A percentile compares a stretch with the other conserved stretches of the same genome.
Conservation (phyloP, 129 eudicot genomes). For the Flaveria brownii region DNA sequence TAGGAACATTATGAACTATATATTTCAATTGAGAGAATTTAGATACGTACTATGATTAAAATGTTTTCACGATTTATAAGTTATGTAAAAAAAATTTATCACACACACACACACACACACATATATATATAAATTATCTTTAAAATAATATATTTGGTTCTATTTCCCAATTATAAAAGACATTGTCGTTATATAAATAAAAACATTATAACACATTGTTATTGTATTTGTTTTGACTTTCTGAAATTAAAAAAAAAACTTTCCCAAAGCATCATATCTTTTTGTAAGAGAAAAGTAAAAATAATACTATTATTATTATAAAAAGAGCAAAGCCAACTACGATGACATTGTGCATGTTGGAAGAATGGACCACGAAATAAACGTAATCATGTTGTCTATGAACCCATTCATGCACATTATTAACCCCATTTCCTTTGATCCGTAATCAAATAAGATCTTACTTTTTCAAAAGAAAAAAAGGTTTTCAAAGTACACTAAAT, state of each 20-base stretch:
- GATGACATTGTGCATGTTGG: constrained; percentile 31
- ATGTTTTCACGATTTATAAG: too few relatives aligned
- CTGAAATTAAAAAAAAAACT: not conserved
- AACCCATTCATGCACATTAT: constrained; percentile 42
- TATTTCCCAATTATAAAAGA: not conserved
- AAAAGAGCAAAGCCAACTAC: constrained; percentile 12
- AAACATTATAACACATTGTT: not conserved
- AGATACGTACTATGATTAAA: too few relatives aligned
- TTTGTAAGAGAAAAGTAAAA: not conserved
- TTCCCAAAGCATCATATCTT: not conserved
- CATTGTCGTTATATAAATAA: not conserved
- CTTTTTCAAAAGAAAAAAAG: constrained; percentile 25
- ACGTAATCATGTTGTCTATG: constrained; percentile 41
- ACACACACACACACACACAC: too few relatives aligned
- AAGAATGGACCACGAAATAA: constrained; percentile 43
- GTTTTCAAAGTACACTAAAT: constrained; percentile 28
- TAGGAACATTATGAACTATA: not conserved
- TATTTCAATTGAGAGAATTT: not conserved
- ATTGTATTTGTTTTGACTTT: constrained; percentile 9
- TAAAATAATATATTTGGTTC: not conserved
- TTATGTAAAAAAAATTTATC: too few relatives aligned
- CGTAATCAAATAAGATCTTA: constrained; percentile 32
- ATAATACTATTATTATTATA: not conserved
- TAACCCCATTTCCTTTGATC: constrained; percentile 36
- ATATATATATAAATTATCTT: too few relatives aligned